Evolutionary conservation across 2,329 filamentous ascomycete species (phyloP), one percentile per base, ranked within the genome.

Genomic region (Penicillium sp.): DNA sequence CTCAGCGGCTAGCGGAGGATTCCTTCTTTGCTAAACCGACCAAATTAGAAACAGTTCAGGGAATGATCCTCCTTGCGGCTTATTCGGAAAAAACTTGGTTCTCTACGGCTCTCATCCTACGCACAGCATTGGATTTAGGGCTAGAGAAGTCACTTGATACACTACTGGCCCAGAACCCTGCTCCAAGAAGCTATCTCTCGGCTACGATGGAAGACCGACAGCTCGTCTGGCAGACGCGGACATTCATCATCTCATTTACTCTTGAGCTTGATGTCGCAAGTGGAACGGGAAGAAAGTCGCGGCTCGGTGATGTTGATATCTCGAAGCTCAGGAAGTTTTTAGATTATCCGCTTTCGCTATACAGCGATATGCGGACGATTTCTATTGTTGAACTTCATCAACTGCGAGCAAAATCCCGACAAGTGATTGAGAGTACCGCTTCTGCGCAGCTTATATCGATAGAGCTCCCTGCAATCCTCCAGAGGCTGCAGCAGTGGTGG

Each of bases 41-140:
- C 0, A 76, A 75, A 50, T 66, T 76, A 11, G 74, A 76, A 58
- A 76, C 74, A 0, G 74, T 76, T 0, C 74, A 76, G 44, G 74
- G 74, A 5, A 76, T 76, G 74, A 73, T 76, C 31, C 64, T 76
- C 3, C 66, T 76, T 0, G 74, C 74, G 1, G 74, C 74, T 3
- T 76, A 76, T 29, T 76, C 74, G 0, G 74, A 76, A 55, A 76
- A 76, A 41, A 75, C 74, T 1, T 76, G 74, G 74, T 76, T 76
- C 51, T 76, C 74, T 0, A 76, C 72, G 2, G 74, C 74, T 7
- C 69, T 76, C 8, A 76, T 76, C 56, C 63, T 76, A 21, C 72
- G 74, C 19, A 76, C 74, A 0, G 74, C 74, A 2, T 57, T 76
- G 19, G 74, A 76, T 56, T 73, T 74, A 9, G 74, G 74, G 0